Conservation (phyloP, 1,284 basidiomycete genomes). For the Ustilago trichophora region DNA sequence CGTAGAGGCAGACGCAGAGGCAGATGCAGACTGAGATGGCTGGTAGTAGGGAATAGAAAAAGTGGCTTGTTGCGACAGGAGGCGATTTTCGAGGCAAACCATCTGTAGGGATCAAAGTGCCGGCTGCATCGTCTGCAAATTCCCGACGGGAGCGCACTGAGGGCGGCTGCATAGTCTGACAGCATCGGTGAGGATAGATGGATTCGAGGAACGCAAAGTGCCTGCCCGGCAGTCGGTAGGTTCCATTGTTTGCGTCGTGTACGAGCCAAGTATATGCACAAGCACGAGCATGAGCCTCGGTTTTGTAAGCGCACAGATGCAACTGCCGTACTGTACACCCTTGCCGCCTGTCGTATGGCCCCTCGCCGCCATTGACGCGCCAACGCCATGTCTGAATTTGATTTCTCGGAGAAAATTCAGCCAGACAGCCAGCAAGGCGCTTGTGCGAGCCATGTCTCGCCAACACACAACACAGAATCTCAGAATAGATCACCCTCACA, state of each 20-base stretch:
- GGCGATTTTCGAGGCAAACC: constrained; percentile 3
- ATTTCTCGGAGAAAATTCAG: too few species aligned
- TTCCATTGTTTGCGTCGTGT: background rate
- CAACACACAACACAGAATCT: too few species aligned
- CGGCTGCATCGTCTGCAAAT: background rate
- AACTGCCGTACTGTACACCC: background rate
- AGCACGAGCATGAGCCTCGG: background rate
- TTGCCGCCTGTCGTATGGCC: background rate
- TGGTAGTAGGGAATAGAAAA: constrained; percentile 3
- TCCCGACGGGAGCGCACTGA: constrained; percentile 13
- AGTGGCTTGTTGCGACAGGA: background rate
- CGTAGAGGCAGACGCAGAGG: too few species aligned
- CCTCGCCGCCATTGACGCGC: too few species aligned
- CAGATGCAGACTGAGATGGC: too few species aligned
- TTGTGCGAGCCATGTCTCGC: too few species aligned
- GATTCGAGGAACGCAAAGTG: constrained; percentile 9
- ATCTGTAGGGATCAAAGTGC: constrained; percentile 3
- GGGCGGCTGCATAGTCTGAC: constrained; percentile 1
- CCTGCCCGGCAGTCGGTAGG: too few species aligned
- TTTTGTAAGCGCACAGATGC: background rate
- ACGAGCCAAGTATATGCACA: constrained; percentile 4
- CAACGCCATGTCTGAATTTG: too few species aligned
- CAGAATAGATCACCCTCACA: too few species aligned
- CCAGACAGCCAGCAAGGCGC: too few species aligned
- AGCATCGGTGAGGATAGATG: background rate